A percentile compares a stretch with the other conserved stretches of the same genome.
Evolutionary conservation across 2,329 filamentous ascomycete genomes (phyloP).

Genomic region (Stachybotrys chlorohalonatus): DNA sequence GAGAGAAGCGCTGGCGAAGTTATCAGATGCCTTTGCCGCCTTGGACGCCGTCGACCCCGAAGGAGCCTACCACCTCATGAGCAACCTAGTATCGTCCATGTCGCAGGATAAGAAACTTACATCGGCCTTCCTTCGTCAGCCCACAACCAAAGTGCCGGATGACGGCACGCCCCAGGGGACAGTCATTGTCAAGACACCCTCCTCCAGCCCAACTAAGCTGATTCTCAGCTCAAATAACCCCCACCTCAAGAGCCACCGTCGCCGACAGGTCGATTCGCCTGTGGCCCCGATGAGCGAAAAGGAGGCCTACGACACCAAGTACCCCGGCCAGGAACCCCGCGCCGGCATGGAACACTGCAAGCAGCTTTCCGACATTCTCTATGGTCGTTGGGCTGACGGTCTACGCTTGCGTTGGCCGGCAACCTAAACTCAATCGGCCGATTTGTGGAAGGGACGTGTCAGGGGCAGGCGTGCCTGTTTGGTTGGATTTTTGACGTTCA

Average conservation of each 20-base stretch:
- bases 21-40: slow-evolving; percentile 78
- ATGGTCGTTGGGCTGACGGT: slow-evolving; percentile 82
- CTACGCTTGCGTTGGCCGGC: slow-evolving; percentile 62
- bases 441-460: neutral
- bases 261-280: slow-evolving; percentile 44
- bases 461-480: neutral
- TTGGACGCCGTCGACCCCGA: slow-evolving; percentile 86
- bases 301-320: slow-evolving; percentile 39
- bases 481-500: neutral
- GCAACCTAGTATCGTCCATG: slow-evolving; percentile 65
- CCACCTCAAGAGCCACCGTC: slow-evolving; percentile 70
- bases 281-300: slow-evolving; percentile 29
- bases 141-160: slow-evolving; percentile 28
- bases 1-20: slow-evolving; percentile 70
- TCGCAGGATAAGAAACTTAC: slow-evolving; percentile 59
- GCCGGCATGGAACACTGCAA: slow-evolving; percentile 89
- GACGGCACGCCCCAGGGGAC: slow-evolving; percentile 44
- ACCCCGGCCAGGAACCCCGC: slow-evolving; percentile 42
- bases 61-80: slow-evolving; percentile 78
- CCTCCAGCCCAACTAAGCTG: slow-evolving; percentile 51
- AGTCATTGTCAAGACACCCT: slow-evolving; percentile 47
- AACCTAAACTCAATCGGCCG: slow-evolving; percentile 9
- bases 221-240: slow-evolving; percentile 75
- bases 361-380: slow-evolving; percentile 82
- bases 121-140: slow-evolving; percentile 33